phyloP scores from a whole-genome alignment of 306 rosid genomes.

The Glycine tomentella region DNA sequence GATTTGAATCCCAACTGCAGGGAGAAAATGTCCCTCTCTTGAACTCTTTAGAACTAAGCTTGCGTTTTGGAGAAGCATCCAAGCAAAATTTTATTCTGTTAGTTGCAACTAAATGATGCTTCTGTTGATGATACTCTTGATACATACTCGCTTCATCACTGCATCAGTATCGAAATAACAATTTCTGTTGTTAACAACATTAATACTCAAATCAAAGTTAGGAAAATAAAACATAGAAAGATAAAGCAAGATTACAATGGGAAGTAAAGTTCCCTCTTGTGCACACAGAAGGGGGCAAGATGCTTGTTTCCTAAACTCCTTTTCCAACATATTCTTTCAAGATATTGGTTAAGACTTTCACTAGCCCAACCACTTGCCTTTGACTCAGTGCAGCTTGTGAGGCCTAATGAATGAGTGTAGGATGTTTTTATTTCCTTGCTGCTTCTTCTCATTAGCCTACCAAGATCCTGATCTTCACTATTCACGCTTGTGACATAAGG shows the following conservation, averaged over 20 bases:
- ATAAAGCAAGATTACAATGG: slow-evolving; percentile 59
- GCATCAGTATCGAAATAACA: slow-evolving; percentile 36
- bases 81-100: slow-evolving; percentile 65
- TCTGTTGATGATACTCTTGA: slow-evolving; percentile 54
- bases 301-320: slow-evolving; percentile 50
- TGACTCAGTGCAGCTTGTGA: slow-evolving; percentile 69
- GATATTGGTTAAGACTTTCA: slow-evolving; percentile 55
- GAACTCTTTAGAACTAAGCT: slow-evolving; percentile 68
- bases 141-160: slow-evolving; percentile 60
- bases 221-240: slow-evolving; percentile 37
- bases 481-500: slow-evolving; percentile 54
- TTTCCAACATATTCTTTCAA: slow-evolving; percentile 84
- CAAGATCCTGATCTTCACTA: slow-evolving; percentile 45
- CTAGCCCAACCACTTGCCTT: slow-evolving; percentile 76
- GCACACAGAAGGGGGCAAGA: slow-evolving; percentile 68
- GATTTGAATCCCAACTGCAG: slow-evolving; percentile 74
- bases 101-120: slow-evolving; percentile 65
- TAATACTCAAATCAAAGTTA: slow-evolving; percentile 32
- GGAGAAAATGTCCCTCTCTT: slow-evolving; percentile 72
- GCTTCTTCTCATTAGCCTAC: slow-evolving; percentile 53
- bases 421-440: slow-evolving; percentile 48
- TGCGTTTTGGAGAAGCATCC: slow-evolving; percentile 76
- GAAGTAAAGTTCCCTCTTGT: slow-evolving; percentile 66
- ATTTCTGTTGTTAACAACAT: slow-evolving; percentile 25
- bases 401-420: slow-evolving; percentile 56